Evolutionary conservation across 495 filamentous ascomycete genomes (phyloP), one percentile per base, ranked within the genome.

Genomic region (Symbiotaphrina buchneri): DNA sequence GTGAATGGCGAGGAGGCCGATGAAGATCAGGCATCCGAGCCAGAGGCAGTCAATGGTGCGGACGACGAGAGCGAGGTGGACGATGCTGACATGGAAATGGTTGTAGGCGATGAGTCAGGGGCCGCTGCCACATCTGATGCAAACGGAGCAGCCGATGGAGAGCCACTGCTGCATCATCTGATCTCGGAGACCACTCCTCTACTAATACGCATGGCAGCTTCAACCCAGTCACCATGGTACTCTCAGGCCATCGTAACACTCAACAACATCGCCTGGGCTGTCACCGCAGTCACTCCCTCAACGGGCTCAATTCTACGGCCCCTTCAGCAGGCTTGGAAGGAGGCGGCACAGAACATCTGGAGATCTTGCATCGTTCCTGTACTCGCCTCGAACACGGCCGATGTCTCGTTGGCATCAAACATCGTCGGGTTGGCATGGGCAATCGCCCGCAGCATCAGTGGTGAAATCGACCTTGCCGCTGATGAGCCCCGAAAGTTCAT

Each of bases 341-440:
- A 58, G 2, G 38, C 54, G 4, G 55, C 62, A 5, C 48, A 57
- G 32, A 46, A 48, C 20, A 61, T 71, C 26, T 73, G 68, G 67
- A 34, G 42, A 27, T 47, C 55, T 30, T 40, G 54, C 16, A 43
- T 73, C 34, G 41, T 46, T 3, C 58, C 63, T 4, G 54, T 71
- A 21, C 46, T 73, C 6, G 49, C 49, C 5, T 55, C 56, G 10
- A 62, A 70, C 34, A 69, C 58, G 7, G 64, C 63, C 30, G 65
- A 73, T 39, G 45, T 71, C 18, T 46, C 49, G n/a, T 51, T 72
- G 8, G 68, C 68, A 5, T 58, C 64, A 0, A 48, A 55, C 11
- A 51, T 68, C 18, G 61, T 60, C 11, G 61, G 65, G 36, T 51
- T 73, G n/a, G 61, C 68, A 5, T 71, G 68, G 67, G 67, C 65